Conservation (phyloP, 495 filamentous ascomycete genomes). For the Penicillium verhagenii region DNA sequence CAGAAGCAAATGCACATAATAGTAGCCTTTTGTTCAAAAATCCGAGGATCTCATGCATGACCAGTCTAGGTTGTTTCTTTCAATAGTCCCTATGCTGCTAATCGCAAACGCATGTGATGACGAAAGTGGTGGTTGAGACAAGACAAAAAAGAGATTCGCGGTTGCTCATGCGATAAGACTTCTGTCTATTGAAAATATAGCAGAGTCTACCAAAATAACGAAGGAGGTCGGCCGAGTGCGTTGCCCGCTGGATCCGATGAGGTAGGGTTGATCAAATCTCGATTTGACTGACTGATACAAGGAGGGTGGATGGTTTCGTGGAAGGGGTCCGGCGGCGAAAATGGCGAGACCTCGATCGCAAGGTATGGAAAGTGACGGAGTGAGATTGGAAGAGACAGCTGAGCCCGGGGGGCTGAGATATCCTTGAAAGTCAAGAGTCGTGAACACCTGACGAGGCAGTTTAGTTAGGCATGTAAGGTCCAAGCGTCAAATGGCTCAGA, state of each 20-base stretch:
- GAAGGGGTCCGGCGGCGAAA: conserved; percentile 6
- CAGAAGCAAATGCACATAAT: conserved; percentile 22
- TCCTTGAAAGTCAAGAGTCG: neutral
- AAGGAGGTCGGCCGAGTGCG: conserved; percentile 17
- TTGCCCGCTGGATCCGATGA: conserved; percentile 17
- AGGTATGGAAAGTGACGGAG: neutral
- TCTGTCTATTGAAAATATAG: too few species aligned
- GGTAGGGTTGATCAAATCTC: conserved; percentile 19
- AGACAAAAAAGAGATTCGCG: neutral
- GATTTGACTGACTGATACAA: conserved; percentile 9
- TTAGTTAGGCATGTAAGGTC: conserved; percentile 27
- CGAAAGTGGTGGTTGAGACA: neutral
- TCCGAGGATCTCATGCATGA: conserved; percentile 17
- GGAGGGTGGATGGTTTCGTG: neutral
- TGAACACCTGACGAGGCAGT: conserved; percentile 32
- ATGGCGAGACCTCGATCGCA: neutral
- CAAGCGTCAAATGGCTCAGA: conserved; percentile 23
- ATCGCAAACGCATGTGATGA: neutral
- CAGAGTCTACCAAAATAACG: neutral
- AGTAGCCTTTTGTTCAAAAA: conserved; percentile 3
- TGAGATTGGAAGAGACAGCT: conserved; percentile 3
- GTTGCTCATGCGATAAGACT: neutral
- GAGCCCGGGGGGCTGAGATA: neutral
- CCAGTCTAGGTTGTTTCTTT: conserved; percentile 3
- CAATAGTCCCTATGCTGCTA: neutral